Conservation (phyloP, 495 filamentous ascomycete genomes). For the Daldinia concentrica region DNA sequence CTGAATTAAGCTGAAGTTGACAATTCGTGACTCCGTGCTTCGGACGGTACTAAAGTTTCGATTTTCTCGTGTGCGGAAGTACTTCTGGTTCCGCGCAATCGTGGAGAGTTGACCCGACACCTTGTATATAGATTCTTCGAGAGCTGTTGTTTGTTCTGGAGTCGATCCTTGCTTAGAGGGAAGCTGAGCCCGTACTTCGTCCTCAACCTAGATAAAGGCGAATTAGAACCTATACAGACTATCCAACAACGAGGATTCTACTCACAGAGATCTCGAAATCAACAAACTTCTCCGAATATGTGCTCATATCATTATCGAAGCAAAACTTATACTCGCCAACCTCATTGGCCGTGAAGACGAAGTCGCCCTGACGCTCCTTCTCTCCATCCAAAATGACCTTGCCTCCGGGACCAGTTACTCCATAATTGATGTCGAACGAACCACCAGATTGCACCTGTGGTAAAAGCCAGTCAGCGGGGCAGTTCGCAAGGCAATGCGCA, state of each 20-base stretch:
- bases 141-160: slow-evolving; percentile 87
- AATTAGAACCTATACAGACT: slow-evolving; percentile 3
- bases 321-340: slow-evolving; percentile 96
- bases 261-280: slow-evolving; percentile 97
- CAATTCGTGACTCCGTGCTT: slow-evolving; percentile 93
- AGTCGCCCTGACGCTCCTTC: slow-evolving; percentile 97
- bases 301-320: slow-evolving; percentile 99
- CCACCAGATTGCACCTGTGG: slow-evolving; percentile 91
- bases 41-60: slow-evolving; percentile 97
- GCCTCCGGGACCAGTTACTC: slow-evolving; percentile 81
- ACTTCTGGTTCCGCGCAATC: slow-evolving; percentile 97
- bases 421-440: slow-evolving; percentile 95
- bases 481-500: slow-evolving; percentile 8
- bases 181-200: slow-evolving; percentile 82
- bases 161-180: slow-evolving; percentile 90
- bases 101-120: slow-evolving; percentile 94
- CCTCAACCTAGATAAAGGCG: slow-evolving; percentile 75
- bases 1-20: slow-evolving; percentile 97
- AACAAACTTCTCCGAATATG: slow-evolving; percentile 96
- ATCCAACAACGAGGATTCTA: slow-evolving; percentile 17
- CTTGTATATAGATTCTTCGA: slow-evolving; percentile 97
- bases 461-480: slow-evolving; percentile 6
- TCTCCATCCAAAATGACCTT: slow-evolving; percentile 85
- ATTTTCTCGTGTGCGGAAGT: slow-evolving; percentile 99
- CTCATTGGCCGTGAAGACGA: slow-evolving; percentile 95